Evolutionary conservation across 306 rosid species (phyloP).

Genomic region (Hylodesmum podocarpum): DNA sequence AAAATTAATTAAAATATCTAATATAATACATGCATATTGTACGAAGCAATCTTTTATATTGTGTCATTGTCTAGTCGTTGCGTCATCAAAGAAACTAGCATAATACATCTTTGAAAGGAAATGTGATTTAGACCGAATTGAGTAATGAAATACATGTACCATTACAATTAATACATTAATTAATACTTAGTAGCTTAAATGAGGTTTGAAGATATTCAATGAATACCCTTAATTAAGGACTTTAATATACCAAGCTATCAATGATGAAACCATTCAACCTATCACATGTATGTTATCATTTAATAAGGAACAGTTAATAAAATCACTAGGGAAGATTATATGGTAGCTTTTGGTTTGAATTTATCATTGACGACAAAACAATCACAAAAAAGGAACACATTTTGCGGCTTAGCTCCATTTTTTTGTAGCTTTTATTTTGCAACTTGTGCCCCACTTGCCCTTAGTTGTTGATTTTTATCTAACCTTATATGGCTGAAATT

Average conservation of each 20-base stretch:
- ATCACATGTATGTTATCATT: background rate
- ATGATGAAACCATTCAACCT: background rate
- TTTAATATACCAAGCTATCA: background rate
- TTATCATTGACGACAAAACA: slow-evolving; percentile 12
- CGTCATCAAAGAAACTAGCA: no score
- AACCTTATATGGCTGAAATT: background rate
- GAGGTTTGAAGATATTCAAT: background rate
- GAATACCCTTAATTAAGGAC: background rate
- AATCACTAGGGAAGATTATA: background rate
- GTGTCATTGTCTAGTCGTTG: background rate
- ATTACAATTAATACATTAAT: background rate
- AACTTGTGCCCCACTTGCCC: background rate
- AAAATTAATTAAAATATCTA: background rate
- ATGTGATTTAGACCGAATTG: no score
- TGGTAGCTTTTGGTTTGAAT: background rate
- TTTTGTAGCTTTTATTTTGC: background rate
- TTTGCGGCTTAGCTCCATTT: background rate
- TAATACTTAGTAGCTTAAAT: background rate
- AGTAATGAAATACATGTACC: no score
- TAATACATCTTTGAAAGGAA: no score
- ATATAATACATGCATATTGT: background rate
- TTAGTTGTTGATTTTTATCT: no score
- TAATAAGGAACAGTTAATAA: background rate
- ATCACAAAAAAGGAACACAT: background rate
- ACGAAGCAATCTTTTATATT: background rate